Conservation (phyloP, 805 yeast species). For the Vanderwaltozyma yarrowii region DNA sequence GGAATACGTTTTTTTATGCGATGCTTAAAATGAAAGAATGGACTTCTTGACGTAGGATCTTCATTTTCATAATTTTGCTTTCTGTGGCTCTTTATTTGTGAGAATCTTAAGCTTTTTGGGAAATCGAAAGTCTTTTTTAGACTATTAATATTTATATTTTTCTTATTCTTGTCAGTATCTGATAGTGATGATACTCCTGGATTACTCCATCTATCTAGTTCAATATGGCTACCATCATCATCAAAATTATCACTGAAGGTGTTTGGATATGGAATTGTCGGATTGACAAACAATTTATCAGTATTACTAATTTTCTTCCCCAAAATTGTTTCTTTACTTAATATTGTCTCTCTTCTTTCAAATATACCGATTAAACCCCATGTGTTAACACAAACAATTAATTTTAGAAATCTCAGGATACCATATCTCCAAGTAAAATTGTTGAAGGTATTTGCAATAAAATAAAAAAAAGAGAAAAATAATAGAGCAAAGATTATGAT, state of each 20-base stretch:
- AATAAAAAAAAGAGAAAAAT: slow-evolving; percentile 11
- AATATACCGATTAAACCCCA: slow-evolving; percentile 27
- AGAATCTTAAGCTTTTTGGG: too few relatives aligned
- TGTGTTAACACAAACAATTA: slow-evolving; percentile 23
- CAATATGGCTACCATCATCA: not conserved
- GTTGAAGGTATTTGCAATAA: slow-evolving; percentile 4
- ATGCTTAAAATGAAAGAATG: too few relatives aligned
- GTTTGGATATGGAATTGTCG: slow-evolving; percentile 10
- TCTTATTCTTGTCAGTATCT: too few relatives aligned
- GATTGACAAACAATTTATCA: slow-evolving; percentile 23
- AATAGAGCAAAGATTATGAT: slow-evolving; percentile 10
- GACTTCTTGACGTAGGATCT: too few relatives aligned
- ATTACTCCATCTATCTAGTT: not conserved
- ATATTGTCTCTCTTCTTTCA: slow-evolving; percentile 19
- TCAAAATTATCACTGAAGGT: not conserved
- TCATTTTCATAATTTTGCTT: too few relatives aligned
- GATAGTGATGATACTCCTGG: too few relatives aligned
- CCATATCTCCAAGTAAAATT: slow-evolving; percentile 17
- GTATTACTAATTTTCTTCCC: slow-evolving; percentile 24
- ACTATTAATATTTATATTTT: too few relatives aligned
- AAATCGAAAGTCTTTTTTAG: too few relatives aligned
- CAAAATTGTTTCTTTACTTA: slow-evolving; percentile 22
- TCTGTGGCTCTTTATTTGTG: too few relatives aligned
- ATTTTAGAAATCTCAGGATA: slow-evolving; percentile 14
- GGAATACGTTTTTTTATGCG: too few relatives aligned